Base-by-base conservation (phyloP, 2,329 filamentous ascomycete genomes). In the Ceratocystis destructans region DNA sequence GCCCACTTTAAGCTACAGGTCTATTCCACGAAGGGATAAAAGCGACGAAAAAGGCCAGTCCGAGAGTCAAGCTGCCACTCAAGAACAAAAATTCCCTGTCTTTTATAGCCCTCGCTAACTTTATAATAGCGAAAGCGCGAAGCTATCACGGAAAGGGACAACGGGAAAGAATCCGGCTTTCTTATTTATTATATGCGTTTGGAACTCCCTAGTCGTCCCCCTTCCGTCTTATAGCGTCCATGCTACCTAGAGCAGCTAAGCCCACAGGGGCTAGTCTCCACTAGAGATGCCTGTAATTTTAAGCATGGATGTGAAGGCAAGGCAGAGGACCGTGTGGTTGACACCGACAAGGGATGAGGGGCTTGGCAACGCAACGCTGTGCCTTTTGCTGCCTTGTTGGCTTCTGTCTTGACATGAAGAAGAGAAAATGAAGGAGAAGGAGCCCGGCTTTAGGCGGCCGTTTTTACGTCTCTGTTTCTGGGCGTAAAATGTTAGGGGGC, bases 51-150 rank as follows among this genome's bases (percentile, higher is more conserved):
- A 41, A 41, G 37, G 37, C 37, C 37, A 15, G 28, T 28, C 28
- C 28, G 28, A 28, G 28, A 28, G 28, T 28, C 28, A 28, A 28
- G 37, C 37, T 41, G 37, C 37, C 37, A 41, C 1, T 15, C 37
- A 15, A 41, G 10, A 41, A 1, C 37, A 41, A 41, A 41, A 15
- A 41, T 41, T 41, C 37, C 37, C 10, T 4, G 37, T 48, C 46
- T 48, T 48, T 20, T 48, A n/a, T 20, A 1, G 46, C 46, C 46
- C n/a, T 17, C 8, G 5, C 25, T 31, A 17, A 12, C 7, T 28
- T 57, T n/a, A 33, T 57, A 57, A 57, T 31, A 12, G 53, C 53
- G 53, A 57, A 33, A 57, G 53, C 53, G 53, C 53, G 53, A 57
- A 6, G 53, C 53, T 57, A 57, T 57, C 53, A 31, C 53, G 53